phyloP scores from a whole-genome alignment of 192 early-diverging fungal genomes.

The Coemansia sp. region DNA sequence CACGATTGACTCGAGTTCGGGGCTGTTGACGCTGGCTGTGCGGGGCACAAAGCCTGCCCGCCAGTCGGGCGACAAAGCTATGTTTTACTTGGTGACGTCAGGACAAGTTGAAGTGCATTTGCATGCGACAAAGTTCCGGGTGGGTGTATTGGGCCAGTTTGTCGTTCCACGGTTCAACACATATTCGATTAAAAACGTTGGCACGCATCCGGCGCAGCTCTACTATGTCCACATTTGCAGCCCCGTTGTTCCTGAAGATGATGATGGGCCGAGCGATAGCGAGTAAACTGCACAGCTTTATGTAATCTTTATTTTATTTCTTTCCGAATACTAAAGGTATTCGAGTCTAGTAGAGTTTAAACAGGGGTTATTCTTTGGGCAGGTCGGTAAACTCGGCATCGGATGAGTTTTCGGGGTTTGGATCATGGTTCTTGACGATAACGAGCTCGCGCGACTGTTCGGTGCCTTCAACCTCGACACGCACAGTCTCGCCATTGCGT shows the following conservation, averaged over 20 bases:
- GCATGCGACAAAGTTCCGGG: conserved; percentile 25
- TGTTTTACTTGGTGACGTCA: conserved; percentile 41
- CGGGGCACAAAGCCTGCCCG: conserved; percentile 35
- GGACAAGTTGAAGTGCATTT: conserved; percentile 40
- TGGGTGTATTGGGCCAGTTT: conserved; percentile 45
- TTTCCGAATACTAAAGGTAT: conserved; percentile 1
- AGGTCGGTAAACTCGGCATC: conserved; percentile 42
- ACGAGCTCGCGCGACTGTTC: conserved; percentile 16
- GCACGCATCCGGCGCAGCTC: conserved; percentile 49
- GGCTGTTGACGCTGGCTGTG: conserved; percentile 26
- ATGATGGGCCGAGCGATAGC: background rate
- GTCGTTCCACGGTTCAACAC: conserved; percentile 33
- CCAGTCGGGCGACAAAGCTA: conserved; percentile 11
- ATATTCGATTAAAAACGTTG: conserved; percentile 41
- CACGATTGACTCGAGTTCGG: conserved; percentile 18
- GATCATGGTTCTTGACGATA: conserved; percentile 31
- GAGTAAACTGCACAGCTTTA: background rate
- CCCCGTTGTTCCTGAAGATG: background rate
- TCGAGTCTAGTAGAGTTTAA: no score
- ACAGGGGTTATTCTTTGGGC: background rate
- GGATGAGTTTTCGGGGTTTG: conserved; percentile 10
- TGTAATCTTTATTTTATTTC: background rate
- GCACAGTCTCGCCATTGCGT: conserved; percentile 56
- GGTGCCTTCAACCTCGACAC: conserved; percentile 42
- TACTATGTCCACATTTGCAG: conserved; percentile 30